Base-by-base conservation (phyloP, 1,139 yeast species). In the Ogataea hybrid region DNA sequence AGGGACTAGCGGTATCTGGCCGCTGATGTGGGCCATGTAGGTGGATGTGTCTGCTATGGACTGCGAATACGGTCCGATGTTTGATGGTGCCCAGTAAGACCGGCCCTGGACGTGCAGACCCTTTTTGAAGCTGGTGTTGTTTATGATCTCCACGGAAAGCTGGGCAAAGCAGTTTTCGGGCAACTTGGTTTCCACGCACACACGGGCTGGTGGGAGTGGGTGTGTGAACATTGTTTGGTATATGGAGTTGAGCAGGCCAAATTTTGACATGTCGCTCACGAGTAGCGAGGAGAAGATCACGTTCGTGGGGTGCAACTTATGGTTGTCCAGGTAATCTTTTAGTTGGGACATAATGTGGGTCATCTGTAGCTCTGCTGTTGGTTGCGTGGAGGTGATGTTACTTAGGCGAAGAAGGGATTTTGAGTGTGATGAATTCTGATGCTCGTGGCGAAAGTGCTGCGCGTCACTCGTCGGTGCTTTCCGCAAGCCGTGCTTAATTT, bases 21-120 rank as follows among this genome's bases (percentile, higher is more conserved):
- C 98, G 32, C 97, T 87, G n/a, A 89, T 65, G 31, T 79, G 75
- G 0, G 85, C 80, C 6, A 78, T 54, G 29, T 68, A 63, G 23
- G 74, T 71, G 14, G 64, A 65, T 6, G 61, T 60, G 42, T 71
- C 75, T 38, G 78, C 68, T 10, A 81, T 77, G 1, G 92, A 77
- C 62, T 92, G 98, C 0, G 98, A 90, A 60, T 92, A 92, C 0
- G 98, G 98, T 0, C 98, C 98, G 43, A 92, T 92, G 54, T 92
- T 92, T 35, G 95, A 94, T 0, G 98, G 98, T 0, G 97, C 97
- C 98, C 98, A 92, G 61, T 84, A 89, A 22, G 96, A 88, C 44
- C 92, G 71, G 1, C 97, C 88, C 54, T 92, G 88, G 4, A 92
- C 87, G 58, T 92, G 97, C 18, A 92, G 68, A 0, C 97, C 97